Base-by-base conservation (phyloP, 257 asterid genomes). In the Lithospermum erythrorhizon region DNA sequence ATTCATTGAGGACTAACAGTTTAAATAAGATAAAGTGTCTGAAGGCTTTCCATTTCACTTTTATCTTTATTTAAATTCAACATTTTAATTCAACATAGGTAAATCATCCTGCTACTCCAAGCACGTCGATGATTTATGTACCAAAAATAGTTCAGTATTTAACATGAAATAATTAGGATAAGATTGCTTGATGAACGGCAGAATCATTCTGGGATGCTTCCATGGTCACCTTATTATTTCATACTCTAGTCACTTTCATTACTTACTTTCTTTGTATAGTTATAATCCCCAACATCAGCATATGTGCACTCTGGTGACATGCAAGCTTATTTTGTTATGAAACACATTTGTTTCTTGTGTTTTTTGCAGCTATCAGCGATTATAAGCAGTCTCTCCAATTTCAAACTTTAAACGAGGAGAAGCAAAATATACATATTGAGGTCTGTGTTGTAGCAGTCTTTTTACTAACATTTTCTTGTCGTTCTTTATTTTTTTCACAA, bases 371-470 rank as follows among this genome's bases (percentile, higher is more conserved):
- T 68, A 77, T 86, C 17, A 91, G 96, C 70, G 98, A 91, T 78
- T 91, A 91, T 77, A 87, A 75, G 71, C 98, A 91, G 65, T 88
- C 98, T 55, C 98, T 91, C 61, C 98, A 91, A 68, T 91, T 91
- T 72, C 98, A 84, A 75, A 88, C 76, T 75, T 77, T 91, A 75
- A 91, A 88, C 65, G 98, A 88, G 76, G 98, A 88, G 79, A 91
- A 91, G 84, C 94, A 86, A 60, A 91, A 91, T 76, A 91, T 91
- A 69, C 98, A 87, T 58, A 76, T 88, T 79, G 96, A 91, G 98
- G 98, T 88, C 51, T 56, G 82, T 47, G 11, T 57, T 71, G 49
- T 22, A 24, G 45, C 45, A 25, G 49, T 27, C 19, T 53, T 24
- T 17, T 45, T 47, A 6, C 16, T 16, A 37, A 8, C 20, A 5